Conservation (phyloP, 139 green algal species). For the Trebouxia sp. region DNA sequence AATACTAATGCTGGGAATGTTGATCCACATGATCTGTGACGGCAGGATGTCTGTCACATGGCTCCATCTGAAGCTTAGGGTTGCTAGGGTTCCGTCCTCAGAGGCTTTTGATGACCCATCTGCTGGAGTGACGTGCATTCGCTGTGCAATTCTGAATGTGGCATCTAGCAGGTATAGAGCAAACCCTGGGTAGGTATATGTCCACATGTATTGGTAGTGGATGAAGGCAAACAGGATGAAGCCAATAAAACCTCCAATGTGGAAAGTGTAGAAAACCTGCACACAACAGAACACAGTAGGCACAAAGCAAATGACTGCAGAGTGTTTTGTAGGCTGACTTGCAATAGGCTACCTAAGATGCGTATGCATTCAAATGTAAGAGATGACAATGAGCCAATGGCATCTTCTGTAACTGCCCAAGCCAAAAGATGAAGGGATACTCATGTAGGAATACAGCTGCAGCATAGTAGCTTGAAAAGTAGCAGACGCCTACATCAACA, state of each 20-base stretch:
- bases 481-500: no score
- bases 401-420: no score
- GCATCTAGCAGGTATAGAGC: slow-evolving; percentile 1
- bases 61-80: slow-evolving; percentile 19
- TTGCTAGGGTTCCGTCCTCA: slow-evolving; percentile 15
- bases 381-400: no score
- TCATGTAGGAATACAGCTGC: no score
- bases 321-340: no score
- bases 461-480: no score
- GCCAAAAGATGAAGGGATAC: no score
- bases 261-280: slow-evolving; percentile 37
- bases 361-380: no score
- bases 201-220: slow-evolving; percentile 31
- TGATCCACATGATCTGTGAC: slow-evolving; percentile 17
- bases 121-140: slow-evolving; percentile 6
- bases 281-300: neutral
- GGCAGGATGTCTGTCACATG: slow-evolving; percentile 10
- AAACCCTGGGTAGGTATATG: slow-evolving; percentile 19
- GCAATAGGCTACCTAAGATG: no score
- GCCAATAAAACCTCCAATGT: slow-evolving; percentile 40
- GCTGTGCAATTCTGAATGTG: slow-evolving; percentile 14
- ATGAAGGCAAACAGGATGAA: slow-evolving; percentile 35
- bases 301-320: no score
- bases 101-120: neutral
- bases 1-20: neutral